Evolutionary conservation across 108 stramenopile species (phyloP).

Genomic region (Chaetoceros tenuissimus): DNA sequence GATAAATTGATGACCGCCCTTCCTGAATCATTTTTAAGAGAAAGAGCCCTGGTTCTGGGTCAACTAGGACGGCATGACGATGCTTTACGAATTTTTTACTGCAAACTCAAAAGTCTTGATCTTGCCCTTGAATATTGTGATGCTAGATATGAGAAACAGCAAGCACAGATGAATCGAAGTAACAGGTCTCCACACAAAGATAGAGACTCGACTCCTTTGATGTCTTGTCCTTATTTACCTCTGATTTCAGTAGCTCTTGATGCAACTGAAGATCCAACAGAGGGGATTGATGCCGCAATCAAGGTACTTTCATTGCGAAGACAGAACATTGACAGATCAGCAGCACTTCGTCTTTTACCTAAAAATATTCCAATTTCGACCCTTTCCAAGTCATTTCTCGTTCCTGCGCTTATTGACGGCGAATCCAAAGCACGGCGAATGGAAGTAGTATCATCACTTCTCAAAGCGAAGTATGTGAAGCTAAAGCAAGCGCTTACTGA

Average conservation of each 20-base stretch:
- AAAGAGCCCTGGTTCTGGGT: conserved; percentile 77
- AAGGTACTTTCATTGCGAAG: conserved; percentile 71
- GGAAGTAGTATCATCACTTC: conserved; percentile 60
- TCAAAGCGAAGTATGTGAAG: conserved; percentile 56
- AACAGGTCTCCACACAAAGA: conserved; percentile 12
- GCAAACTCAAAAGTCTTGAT: conserved; percentile 61
- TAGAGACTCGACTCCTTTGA: conserved; percentile 17
- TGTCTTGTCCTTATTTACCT: conserved; percentile 68
- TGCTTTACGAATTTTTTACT: conserved; percentile 73
- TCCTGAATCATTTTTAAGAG: conserved; percentile 70
- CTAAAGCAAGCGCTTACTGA: conserved; percentile 71
- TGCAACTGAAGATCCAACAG: conserved; percentile 48
- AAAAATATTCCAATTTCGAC: conserved; percentile 70
- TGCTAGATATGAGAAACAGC: conserved; percentile 47
- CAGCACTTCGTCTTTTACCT: conserved; percentile 70
- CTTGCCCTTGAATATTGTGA: conserved; percentile 86
- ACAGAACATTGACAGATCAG: conserved; percentile 65
- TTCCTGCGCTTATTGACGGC: conserved; percentile 77
- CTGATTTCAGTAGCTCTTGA: conserved; percentile 74
- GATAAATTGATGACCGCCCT: conserved; percentile 61
- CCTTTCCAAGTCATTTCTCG: conserved; percentile 68
- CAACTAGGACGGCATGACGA: conserved; percentile 79
- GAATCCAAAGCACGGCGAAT: conserved; percentile 78
- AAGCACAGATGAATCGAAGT: conserved; percentile 34
- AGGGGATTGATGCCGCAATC: conserved; percentile 68